Base-by-base conservation (phyloP, 2,329 filamentous ascomycete genomes). In the Aspergillus eucalypticola region DNA sequence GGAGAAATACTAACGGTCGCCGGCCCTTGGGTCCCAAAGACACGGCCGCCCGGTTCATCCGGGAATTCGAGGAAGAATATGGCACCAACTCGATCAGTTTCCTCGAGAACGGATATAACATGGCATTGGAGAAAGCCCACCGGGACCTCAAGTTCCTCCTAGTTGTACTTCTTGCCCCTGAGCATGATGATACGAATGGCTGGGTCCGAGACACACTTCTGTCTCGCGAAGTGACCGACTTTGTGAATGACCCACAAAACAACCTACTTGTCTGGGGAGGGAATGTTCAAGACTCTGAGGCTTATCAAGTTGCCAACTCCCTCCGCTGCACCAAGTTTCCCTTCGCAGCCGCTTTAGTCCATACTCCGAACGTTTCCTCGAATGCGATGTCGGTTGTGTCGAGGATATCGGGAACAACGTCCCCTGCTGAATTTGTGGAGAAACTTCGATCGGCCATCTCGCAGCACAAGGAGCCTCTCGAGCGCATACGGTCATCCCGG, bases 31-130 rank as follows among this genome's bases (percentile, higher is more conserved):
- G 90, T 71, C 92, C 94, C 1, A 87, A 90, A 59, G 95, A 99
- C 71, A 94, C 92, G 0, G 92, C 94, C 0, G 88, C 90, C 25
- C 84, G 95, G 32, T 96, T 98, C 75, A 90, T 91, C 70, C 86
- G 94, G 8, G 93, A 98, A 69, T 96, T 99, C 66, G 92, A 96
- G 69, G 95, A 99, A 76, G 91, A 96, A 69, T 95, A 97, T 71
- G 92, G 92, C 0, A 78, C 82, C 17, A 71, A 79, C 51, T 61
- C 72, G 4, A 78, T 98, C 4, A 88, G 90, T 0, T 96, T 96
- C 75, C 88, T 89, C 66, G 93, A 97, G 71, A 90, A 90, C 54
- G 92, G 94, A 4, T 95, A 98, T 72, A 93, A 96, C 5, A 90
- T 96, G 76, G 92, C 93, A 0, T 86, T 96, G 63, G 95, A 99